A percentile compares a stretch with the other conserved stretches of the same genome.
Conservation (phyloP, 192 early-diverging fungal genomes). For the Backusella sp. region DNA sequence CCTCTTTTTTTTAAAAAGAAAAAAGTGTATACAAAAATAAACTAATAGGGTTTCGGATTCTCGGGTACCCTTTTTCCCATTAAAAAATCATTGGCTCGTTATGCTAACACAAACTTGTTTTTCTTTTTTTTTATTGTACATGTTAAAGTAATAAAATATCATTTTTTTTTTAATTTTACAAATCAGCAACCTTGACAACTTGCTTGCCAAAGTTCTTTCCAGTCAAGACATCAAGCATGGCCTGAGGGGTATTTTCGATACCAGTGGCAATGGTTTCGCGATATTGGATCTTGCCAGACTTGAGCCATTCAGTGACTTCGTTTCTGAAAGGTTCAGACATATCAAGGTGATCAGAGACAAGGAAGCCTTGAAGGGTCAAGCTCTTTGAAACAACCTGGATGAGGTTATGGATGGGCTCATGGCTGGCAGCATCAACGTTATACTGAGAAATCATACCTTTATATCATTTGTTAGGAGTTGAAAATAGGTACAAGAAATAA, state of each 20-base stretch:
- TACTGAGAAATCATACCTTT: constrained; percentile 64
- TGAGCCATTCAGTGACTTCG: constrained; percentile 52
- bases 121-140: background rate
- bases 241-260: constrained; percentile 62
- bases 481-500: too few relatives aligned
- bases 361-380: constrained; percentile 65
- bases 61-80: background rate
- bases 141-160: background rate
- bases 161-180: constrained; percentile 37
- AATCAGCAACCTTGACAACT: constrained; percentile 50
- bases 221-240: constrained; percentile 58
- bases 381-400: constrained; percentile 52
- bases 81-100: background rate
- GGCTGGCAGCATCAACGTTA: constrained; percentile 40
- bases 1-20: background rate
- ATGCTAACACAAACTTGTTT: background rate
- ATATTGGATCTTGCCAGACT: constrained; percentile 63
- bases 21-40: background rate
- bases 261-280: constrained; percentile 56
- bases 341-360: constrained; percentile 48
- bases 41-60: background rate
- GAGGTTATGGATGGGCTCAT: constrained; percentile 55
- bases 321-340: constrained; percentile 50
- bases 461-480: too few relatives aligned
- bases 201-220: constrained; percentile 73